These are phyloP conservation scores for Kwoniella sp. DNA, from an alignment of 768 basidiomycete species.

Conservation along the genomic window DNA sequence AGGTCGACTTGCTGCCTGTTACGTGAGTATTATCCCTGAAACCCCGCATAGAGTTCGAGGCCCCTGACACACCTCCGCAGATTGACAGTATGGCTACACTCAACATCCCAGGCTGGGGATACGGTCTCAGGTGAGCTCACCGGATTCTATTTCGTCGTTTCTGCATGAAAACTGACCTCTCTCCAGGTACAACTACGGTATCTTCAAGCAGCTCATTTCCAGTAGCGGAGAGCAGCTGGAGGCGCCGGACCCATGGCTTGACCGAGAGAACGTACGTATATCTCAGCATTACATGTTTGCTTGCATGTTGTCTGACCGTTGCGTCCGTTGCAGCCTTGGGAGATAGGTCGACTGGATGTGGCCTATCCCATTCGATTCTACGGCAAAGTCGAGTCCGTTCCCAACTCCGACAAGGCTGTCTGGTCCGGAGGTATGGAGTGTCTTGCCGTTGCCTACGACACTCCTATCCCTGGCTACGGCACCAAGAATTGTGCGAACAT, in stretches of 20 bases:
- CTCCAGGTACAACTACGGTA: constrained; percentile 71
- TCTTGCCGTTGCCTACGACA: constrained; percentile 88
- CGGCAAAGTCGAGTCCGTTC: constrained; percentile 72
- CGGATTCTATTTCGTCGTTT: too few species aligned
- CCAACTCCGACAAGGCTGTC: constrained; percentile 51
- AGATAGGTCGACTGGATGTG: constrained; percentile 67
- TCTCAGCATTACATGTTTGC: neutral
- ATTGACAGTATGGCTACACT: constrained; percentile 83
- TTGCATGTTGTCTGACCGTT: neutral
- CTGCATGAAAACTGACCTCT: constrained; percentile 2
- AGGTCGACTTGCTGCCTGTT: constrained; percentile 95
- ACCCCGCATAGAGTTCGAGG: neutral
- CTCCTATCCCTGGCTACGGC: constrained; percentile 66
- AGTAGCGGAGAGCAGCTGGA: constrained; percentile 58
- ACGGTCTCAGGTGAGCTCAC: constrained; percentile 73
- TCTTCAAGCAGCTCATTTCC: constrained; percentile 89
- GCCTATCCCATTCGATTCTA: constrained; percentile 73
- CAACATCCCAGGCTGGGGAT: constrained; percentile 93
- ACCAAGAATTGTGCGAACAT: constrained; percentile 81
- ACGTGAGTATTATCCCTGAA: constrained; percentile 60
- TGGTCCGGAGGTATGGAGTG: constrained; percentile 88
- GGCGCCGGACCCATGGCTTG: constrained; percentile 60
- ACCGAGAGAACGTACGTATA: constrained; percentile 49
- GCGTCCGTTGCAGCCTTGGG: constrained; percentile 48
- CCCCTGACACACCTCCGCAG: constrained; percentile 19